Evolutionary conservation across 257 asterid genomes (phyloP), one percentile per base, ranked within the genome.

Genomic region (Linaria vulgaris): DNA sequence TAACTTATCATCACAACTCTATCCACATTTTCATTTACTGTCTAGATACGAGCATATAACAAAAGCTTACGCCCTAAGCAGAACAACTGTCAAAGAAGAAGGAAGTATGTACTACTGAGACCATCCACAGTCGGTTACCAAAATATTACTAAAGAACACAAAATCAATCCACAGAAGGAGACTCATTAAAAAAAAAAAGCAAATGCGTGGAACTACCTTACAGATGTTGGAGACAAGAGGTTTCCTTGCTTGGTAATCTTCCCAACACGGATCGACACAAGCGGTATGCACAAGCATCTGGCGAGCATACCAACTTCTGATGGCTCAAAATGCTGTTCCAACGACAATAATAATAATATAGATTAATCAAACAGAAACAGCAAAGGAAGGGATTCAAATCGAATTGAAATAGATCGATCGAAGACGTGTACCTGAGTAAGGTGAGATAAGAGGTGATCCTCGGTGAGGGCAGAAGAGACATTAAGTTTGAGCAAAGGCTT

Each of bases 201-300:
- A 19, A 27, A 62, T 3, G 23, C 55, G 9, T 50, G 73, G 61
- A 64, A 80, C 73, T 77, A 91, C 98, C 98, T 91, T 64, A 71
- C 66, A 57, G 87, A 52, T 53, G 98, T 81, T 52, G 98, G 98
- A 69, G 87, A 83, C 70, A 91, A 50, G 54, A 81, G 67, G 11
- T 76, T 68, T 70, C 96, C 92, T 70, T 79, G 86, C 82, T 86
- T 86, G 72, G 66, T 64, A 68, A 91, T 83, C 87, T 77, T 91
- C 59, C 98, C 98, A 31, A 88, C 95, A 0, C 98, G 96, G 69
- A 91, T 65, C 39, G 98, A 86, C 63, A 91, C 98, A 45, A 91
- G 85, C 43, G 98, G 98, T 44, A 84, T 74, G 68, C 98, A 88
- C 86, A 91, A 72, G 77, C 96, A 91, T 75, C 96, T 83, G 10